A percentile compares a stretch with the other conserved stretches of the same genome.
Conservation (phyloP, 768 basidiomycete species). For the Lepiota venenata region DNA sequence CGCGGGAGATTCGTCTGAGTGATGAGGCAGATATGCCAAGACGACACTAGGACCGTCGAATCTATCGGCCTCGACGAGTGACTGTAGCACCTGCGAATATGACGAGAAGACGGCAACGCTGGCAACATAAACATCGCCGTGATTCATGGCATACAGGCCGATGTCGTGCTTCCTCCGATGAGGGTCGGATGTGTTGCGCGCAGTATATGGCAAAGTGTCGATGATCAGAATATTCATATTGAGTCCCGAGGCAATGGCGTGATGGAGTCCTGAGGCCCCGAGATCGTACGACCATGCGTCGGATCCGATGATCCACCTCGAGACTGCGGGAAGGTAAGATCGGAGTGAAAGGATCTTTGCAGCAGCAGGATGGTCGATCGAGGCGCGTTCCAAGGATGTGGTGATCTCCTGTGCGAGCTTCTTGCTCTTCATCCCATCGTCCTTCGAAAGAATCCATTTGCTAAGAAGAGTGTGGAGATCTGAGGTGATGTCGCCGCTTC, state of each 20-base stretch:
- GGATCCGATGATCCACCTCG: conserved; percentile 97
- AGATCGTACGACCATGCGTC: conserved; percentile 99
- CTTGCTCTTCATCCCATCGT: conserved; percentile 63
- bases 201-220: conserved; percentile 87
- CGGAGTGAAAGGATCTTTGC: conserved; percentile 57
- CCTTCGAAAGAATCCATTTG: conserved; percentile 77
- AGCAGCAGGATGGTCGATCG: conserved; percentile 39
- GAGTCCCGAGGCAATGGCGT: conserved; percentile 87
- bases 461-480: conserved; percentile 71
- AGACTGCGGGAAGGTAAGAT: conserved; percentile 61
- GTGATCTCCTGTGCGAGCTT: conserved; percentile 57
- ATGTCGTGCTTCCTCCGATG: conserved; percentile 91
- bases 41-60: conserved; percentile 90
- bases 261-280: conserved; percentile 93
- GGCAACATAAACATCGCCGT: conserved; percentile 95
- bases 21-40: conserved; percentile 92
- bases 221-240: conserved; percentile 95
- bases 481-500: conserved; percentile 39
- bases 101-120: conserved; percentile 95
- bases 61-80: conserved; percentile 85
- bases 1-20: conserved; percentile 69
- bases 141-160: conserved; percentile 97
- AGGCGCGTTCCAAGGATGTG: conserved; percentile 38
- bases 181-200: conserved; percentile 65
- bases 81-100: conserved; percentile 90